Evolutionary conservation across 2,329 filamentous ascomycete species (phyloP).

Genomic region (Xylaria sp.): DNA sequence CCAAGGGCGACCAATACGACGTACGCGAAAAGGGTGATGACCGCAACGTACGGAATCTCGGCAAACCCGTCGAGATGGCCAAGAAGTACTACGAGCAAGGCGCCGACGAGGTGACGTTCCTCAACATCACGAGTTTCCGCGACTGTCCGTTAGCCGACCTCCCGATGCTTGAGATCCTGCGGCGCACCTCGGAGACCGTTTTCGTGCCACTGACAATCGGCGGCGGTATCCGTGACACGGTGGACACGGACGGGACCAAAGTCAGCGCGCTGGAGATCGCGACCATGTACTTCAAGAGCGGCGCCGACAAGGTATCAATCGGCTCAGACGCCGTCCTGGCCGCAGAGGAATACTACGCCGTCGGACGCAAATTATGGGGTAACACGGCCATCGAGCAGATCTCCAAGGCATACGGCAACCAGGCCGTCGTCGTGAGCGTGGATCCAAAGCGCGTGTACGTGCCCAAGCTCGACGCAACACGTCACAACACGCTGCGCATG

Average conservation of each 20-base stretch:
- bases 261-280: conserved; percentile 94
- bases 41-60: conserved; percentile 85
- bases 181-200: conserved; percentile 86
- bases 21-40: conserved; percentile 84
- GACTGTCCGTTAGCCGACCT: conserved; percentile 92
- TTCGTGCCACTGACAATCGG: conserved; percentile 97
- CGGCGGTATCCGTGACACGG: conserved; percentile 92
- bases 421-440: conserved; percentile 95
- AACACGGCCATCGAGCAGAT: conserved; percentile 96
- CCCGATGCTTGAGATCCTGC: conserved; percentile 95
- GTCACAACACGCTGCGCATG: conserved; percentile 80
- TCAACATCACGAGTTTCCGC: conserved; percentile 98
- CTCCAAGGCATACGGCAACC: conserved; percentile 90
- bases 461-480: conserved; percentile 73
- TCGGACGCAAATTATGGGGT: conserved; percentile 75
- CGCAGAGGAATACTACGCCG: conserved; percentile 87
- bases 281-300: conserved; percentile 95
- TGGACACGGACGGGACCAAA: conserved; percentile 86
- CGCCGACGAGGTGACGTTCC: conserved; percentile 95
- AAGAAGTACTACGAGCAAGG: conserved; percentile 95
- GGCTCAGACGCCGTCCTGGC: conserved; percentile 94
- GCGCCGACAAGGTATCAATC: conserved; percentile 97
- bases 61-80: conserved; percentile 96
- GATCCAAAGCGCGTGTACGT: conserved; percentile 95
- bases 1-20: conserved; percentile 98